Percentiles rank a stretch among this genome's conserved stretches.
phyloP scores from a whole-genome alignment of 2,329 filamentous ascomycete species.

The Trichoderma endophyticum region DNA sequence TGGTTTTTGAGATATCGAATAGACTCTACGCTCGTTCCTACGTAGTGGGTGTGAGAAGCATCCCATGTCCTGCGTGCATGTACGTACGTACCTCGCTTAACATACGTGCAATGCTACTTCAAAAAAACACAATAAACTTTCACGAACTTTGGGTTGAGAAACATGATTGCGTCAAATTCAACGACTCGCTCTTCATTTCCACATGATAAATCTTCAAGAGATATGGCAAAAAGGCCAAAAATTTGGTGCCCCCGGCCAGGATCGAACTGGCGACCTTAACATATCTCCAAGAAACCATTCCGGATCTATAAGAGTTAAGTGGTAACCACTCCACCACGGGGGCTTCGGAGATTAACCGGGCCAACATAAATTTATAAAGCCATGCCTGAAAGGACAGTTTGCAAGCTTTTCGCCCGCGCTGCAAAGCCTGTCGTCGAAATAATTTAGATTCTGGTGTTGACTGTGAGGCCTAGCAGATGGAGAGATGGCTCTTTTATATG shows the following conservation, averaged over 20 bases:
- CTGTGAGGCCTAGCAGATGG: neutral
- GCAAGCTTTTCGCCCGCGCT: neutral
- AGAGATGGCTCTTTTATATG: neutral
- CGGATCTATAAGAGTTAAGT: slow-evolving; percentile 18
- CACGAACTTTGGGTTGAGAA: too few relatives aligned
- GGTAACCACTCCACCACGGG: slow-evolving; percentile 18
- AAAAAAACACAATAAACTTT: too few relatives aligned
- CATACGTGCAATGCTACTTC: too few relatives aligned
- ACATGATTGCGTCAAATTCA: too few relatives aligned
- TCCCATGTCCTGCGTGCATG: too few relatives aligned
- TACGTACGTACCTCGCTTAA: too few relatives aligned
- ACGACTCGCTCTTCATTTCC: neutral
- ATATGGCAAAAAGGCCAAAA: neutral
- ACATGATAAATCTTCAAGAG: neutral
- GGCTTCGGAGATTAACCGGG: neutral
- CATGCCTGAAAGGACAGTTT: neutral
- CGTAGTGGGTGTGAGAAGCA: too few relatives aligned
- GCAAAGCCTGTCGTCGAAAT: neutral
- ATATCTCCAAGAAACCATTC: slow-evolving; percentile 12
- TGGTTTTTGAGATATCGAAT: neutral
- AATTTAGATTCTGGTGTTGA: neutral
- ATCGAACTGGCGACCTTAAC: slow-evolving; percentile 19
- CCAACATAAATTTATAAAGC: neutral
- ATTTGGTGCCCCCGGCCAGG: slow-evolving; percentile 15
- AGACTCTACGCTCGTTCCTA: too few relatives aligned